phyloP scores from a whole-genome alignment of 306 rosid species.

The Leucaena leucocephala region DNA sequence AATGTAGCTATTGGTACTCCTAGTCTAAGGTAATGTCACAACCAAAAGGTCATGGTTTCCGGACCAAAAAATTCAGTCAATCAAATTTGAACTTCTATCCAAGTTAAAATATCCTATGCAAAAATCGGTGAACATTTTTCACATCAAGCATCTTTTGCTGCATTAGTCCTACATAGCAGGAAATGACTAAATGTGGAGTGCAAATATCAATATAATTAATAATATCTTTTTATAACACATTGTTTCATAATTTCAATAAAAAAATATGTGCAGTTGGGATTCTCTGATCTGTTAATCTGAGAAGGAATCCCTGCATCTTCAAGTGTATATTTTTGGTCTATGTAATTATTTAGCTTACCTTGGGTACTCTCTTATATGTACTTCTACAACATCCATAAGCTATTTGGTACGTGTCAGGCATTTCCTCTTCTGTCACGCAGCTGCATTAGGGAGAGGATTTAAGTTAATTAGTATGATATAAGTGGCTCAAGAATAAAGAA shows the following conservation, averaged over 20 bases:
- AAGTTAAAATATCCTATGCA: background rate
- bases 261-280: background rate
- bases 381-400: background rate
- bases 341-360: background rate
- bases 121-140: background rate
- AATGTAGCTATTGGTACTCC: background rate
- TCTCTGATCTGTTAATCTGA: background rate
- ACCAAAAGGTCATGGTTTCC: background rate
- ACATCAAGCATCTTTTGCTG: background rate
- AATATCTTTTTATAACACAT: background rate
- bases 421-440: background rate
- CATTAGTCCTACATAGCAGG: background rate
- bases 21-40: background rate
- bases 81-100: background rate
- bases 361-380: background rate
- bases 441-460: no score
- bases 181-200: background rate
- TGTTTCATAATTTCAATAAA: background rate
- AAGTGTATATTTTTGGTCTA: background rate
- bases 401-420: background rate
- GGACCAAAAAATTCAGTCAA: background rate
- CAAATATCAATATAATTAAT: background rate
- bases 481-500: no score
- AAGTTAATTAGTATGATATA: no score
- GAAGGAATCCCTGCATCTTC: background rate